Evolutionary conservation across 805 yeast species (phyloP), one percentile per base, ranked within the genome.

Genomic region (Metschnikowia lachancei): DNA sequence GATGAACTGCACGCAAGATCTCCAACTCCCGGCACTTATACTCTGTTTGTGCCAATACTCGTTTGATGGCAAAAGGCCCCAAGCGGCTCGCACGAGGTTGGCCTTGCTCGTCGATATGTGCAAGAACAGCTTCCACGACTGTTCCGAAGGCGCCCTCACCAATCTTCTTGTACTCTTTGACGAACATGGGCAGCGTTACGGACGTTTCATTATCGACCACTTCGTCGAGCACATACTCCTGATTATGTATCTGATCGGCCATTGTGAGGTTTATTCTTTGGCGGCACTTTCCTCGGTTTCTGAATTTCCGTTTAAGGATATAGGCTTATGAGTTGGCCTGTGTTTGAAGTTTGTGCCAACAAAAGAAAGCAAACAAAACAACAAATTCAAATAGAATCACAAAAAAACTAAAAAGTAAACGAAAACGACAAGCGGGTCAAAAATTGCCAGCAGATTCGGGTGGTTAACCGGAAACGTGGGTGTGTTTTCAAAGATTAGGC

Each of bases 71-170:
- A 69, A 78, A 87, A 0, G 95, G 95, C 1, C 95, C 95, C 33
- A 81, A 67, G 87, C 88, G 82, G 28, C 63, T 43, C 26, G 49
- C 37, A 52, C 41, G 40, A 24, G 52, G 50, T 26, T 31, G 19
- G 9, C 54, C 48, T 37, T 41, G 49, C 52, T 58, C 56, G 62
- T 59, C 62, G 61, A 70, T 45, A 66, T 61, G 57, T 46, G 62
- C 63, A 39, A 72, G 67, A 52, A 80, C 78, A 1, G 94, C 92
- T 60, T 85, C 90, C 12, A 84, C 83, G 9, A 87, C 95, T 2
- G 88, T 85, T 32, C 95, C 95, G 60, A 87, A 87, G 4, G 94
- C 94, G 35, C 95, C 95, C 64, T 86, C 88, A 10, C 95, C 95
- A 42, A 87, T 84, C 58, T 81, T 80, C 48, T 82, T 82, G 60